Evolutionary conservation across 306 rosid species (phyloP), one percentile per base, ranked within the genome.

Genomic region (Gastrolobium bilobum): DNA sequence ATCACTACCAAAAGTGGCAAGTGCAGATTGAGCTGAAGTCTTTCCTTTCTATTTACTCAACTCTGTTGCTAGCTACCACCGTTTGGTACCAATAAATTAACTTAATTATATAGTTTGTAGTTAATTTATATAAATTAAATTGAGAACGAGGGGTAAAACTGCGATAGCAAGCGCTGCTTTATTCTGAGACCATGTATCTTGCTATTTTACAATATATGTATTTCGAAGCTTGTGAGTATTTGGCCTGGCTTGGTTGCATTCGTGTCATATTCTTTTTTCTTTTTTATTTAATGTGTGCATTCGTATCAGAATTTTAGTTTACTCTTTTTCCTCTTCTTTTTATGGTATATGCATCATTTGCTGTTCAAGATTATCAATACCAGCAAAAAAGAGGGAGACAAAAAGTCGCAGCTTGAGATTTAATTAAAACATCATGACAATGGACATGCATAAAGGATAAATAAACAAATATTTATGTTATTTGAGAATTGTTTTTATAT

Each of bases 321-420:
- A n/a, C n/a, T 1, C 13, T 69, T 68, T 26, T 68, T 13, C 9
- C n/a, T 37, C 26, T 58, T 34, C 33, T 44, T 43, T 5, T 4
- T 33, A 15, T 52, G 4, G 53, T 43, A 69, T 8, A 34, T 4
- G 78, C 35, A 30, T 29, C 57, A 10, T 30, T 61, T 60, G 13
- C 44, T n/a, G 7, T 46, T 26, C 11, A 6, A 62, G 46, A 29
- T 3, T 48, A 29, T 15, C 69, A 50, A 71, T 71, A 34, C 4
- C 7, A 43, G 79, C 11, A 53, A 48, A 48, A 39, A 47, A 13
- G 29, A 10, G 68, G 47, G 76, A 33, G 68, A 57, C 80, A 66
- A 11, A 42, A 71, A 50, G 59, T 34, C 14, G 62, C 13, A 33
- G 67, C 1, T 70, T 14, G 20, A 15, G 47, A 35, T 0, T 26